Percentiles rank a stretch among this genome's conserved stretches.
phyloP scores from a whole-genome alignment of 768 basidiomycete species.

The Roridomyces roridus region DNA sequence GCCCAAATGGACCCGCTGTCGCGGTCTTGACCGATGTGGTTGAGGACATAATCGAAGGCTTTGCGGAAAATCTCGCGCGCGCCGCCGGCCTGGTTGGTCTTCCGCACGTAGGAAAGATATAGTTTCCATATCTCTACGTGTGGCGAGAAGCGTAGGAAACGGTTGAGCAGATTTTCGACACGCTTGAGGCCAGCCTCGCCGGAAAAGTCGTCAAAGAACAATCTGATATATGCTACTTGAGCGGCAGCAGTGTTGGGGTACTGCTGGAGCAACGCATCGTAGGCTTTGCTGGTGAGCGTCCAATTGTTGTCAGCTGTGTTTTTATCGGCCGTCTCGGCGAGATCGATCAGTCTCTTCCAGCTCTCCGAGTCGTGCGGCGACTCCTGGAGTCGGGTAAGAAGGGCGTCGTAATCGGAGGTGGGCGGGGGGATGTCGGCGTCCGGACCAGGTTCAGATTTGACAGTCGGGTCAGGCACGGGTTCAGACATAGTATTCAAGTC shows the following conservation, averaged over 20 bases:
- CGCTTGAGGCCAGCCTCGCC: slow-evolving; percentile 59
- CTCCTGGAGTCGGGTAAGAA: slow-evolving; percentile 66
- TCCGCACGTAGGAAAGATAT: slow-evolving; percentile 91
- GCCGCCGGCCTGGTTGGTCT: slow-evolving; percentile 66
- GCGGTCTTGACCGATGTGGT: slow-evolving; percentile 89
- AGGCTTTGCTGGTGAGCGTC: slow-evolving; percentile 77
- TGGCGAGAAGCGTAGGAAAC: slow-evolving; percentile 83
- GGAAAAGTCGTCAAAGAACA: slow-evolving; percentile 73
- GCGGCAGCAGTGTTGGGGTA: slow-evolving; percentile 94
- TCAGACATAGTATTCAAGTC: slow-evolving; percentile 25
- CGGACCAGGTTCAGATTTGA: slow-evolving; percentile 34
- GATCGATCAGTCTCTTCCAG: slow-evolving; percentile 78
- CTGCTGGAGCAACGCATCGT: slow-evolving; percentile 80
- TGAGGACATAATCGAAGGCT: slow-evolving; percentile 93
- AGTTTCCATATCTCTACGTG: slow-evolving; percentile 92
- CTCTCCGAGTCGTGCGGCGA: slow-evolving; percentile 78
- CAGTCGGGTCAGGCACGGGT: slow-evolving; percentile 14
- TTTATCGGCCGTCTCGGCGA: slow-evolving; percentile 60
- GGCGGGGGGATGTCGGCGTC: slow-evolving; percentile 48
- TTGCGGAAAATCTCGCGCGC: slow-evolving; percentile 82
- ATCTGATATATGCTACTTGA: slow-evolving; percentile 84
- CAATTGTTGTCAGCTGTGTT: slow-evolving; percentile 65
- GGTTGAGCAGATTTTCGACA: slow-evolving; percentile 89
- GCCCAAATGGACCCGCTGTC: slow-evolving; percentile 93
- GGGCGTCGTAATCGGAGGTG: slow-evolving; percentile 62